phyloP scores from a whole-genome alignment of 2,329 filamentous ascomycete species.

The Aspergillus cejpii region DNA sequence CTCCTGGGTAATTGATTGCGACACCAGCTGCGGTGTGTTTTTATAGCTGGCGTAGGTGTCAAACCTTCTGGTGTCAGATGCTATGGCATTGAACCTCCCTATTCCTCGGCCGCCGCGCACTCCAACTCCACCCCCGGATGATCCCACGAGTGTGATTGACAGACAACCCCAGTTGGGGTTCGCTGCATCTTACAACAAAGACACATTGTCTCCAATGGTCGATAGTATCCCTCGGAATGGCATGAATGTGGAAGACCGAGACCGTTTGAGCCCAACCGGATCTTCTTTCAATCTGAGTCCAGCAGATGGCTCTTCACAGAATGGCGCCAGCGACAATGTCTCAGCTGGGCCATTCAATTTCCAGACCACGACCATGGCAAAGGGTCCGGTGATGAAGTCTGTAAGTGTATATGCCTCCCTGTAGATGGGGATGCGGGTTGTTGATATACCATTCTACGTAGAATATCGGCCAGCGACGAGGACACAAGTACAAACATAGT shows the following conservation, averaged over 20 bases:
- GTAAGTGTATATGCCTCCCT: constrained; percentile 42
- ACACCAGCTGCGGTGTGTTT: not conserved
- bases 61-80: not conserved
- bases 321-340: constrained; percentile 30
- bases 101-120: constrained; percentile 57
- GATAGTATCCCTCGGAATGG: constrained; percentile 27
- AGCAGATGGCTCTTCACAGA: constrained; percentile 24
- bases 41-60: not conserved
- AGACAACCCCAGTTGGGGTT: constrained; percentile 21
- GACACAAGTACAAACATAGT: constrained; percentile 96
- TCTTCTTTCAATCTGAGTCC: constrained; percentile 33
- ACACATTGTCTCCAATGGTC: constrained; percentile 44
- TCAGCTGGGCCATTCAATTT: constrained; percentile 79
- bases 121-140: constrained; percentile 57
- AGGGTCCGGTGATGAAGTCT: constrained; percentile 65
- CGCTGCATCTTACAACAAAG: constrained; percentile 37
- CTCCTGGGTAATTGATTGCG: not conserved
- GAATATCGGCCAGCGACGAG: constrained; percentile 85
- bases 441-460: constrained; percentile 35
- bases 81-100: constrained; percentile 55
- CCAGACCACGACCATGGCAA: constrained; percentile 70
- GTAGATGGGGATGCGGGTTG: constrained; percentile 10
- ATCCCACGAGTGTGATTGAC: constrained; percentile 27
- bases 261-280: constrained; percentile 30
- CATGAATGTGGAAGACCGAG: constrained; percentile 17